Conservation (phyloP, 2,329 filamentous ascomycete genomes). For the Aureobasidium leucospermi region DNA sequence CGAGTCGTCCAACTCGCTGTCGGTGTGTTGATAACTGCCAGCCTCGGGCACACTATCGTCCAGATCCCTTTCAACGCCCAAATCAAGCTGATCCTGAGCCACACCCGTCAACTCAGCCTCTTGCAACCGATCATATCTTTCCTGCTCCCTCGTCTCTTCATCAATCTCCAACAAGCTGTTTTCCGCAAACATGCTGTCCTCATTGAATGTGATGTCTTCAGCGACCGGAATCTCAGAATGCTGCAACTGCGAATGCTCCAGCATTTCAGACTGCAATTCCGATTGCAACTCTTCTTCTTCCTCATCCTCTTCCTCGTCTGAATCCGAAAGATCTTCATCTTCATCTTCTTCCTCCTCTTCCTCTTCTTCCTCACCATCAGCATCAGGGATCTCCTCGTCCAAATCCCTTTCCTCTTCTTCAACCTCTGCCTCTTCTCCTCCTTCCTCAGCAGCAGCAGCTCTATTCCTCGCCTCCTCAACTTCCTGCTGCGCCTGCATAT, state of each 20-base stretch:
- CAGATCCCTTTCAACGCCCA: constrained; percentile 32
- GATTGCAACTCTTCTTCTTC: constrained; percentile 32
- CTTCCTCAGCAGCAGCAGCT: constrained; percentile 31
- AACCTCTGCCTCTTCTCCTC: constrained; percentile 55
- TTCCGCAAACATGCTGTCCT: constrained; percentile 39
- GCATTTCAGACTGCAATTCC: constrained; percentile 41
- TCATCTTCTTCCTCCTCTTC: constrained; percentile 23
- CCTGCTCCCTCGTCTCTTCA: constrained; percentile 29
- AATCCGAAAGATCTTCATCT: constrained; percentile 49
- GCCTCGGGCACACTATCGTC: constrained; percentile 47
- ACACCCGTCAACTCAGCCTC: constrained; percentile 41
- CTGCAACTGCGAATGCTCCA: constrained; percentile 24
- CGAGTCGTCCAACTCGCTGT: constrained; percentile 43
- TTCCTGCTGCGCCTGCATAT: constrained; percentile 58
- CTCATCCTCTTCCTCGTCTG: constrained; percentile 64
- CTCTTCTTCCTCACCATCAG: constrained; percentile 33
- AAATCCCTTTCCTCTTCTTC: constrained; percentile 58
- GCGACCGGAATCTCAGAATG: constrained; percentile 30
- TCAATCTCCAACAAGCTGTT: constrained; percentile 35
- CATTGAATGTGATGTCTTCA: constrained; percentile 48
- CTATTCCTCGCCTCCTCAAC: constrained; percentile 44
- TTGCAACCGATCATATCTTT: constrained; percentile 38
- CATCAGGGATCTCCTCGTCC: constrained; percentile 61
- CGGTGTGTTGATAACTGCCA: constrained; percentile 48
- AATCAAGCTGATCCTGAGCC: constrained; percentile 41